Evolutionary conservation across 2,329 filamentous ascomycete species (phyloP), one percentile per base, ranked within the genome.

Genomic region (Phyllosticta citrichinensis): DNA sequence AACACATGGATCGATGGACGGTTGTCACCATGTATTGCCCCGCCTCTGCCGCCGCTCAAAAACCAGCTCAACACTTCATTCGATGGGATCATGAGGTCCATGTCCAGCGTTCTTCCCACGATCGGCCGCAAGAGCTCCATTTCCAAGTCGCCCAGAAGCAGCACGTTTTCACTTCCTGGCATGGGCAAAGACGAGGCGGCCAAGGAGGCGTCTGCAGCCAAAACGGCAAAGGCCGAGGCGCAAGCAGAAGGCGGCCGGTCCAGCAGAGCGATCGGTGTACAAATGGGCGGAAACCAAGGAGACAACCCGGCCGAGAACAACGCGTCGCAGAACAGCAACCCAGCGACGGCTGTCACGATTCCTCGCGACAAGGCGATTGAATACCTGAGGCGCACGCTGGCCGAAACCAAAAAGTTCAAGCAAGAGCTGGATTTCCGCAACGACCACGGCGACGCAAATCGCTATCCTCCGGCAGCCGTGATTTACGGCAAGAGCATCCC

Each of bases 401-500:
- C 82, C 17, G 84, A 87, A 27, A 86, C 85, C 6, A 86, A 86
- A 64, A 77, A 76, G 9, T 97, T 96, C 80, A 92, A 94, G 64
- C 74, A 83, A 63, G 87, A 93, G 67, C 82, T 93, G 0, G 79
- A 81, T 0, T 86, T 88, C 73, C 77, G 78, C 1, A 77, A 85
- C 0, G 66, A 73, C 0, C 85, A 87, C 66, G 81, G 85, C 17
- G 73, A 75, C 0, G 70, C 79, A n/a, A 96, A 96, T 69, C 70
- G 73, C 0, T 97, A 97, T 68, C 92, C 92, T 2, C 92, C 93
- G 0, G 79, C 89, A 12, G 86, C 89, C 0, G 82, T 96, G 55
- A 83, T 97, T 9, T 97, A 96, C 74, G 88, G 89, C 61, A 96
- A 96, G 72, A 85, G 85, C 24, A 89, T 87, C 0, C 92, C 92